Evolutionary conservation across 176 grass and related monocot species (phyloP), one percentile per base, ranked within the genome.

Genomic region (Musa acuminata): DNA sequence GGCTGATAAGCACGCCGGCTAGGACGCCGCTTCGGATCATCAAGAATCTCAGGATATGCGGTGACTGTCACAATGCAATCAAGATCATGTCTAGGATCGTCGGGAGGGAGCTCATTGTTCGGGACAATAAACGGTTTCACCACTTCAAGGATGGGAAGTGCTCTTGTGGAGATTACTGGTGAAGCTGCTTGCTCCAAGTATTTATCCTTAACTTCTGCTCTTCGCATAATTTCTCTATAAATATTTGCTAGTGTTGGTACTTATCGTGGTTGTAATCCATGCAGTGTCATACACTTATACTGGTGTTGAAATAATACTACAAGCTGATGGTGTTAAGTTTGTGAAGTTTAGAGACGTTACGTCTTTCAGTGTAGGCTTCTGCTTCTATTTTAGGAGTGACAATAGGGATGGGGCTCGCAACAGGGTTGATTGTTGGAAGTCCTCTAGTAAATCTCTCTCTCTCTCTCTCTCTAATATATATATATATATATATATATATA

Each of bases 61-160:
- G 69, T 11, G 69, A 71, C 71, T 73, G 71, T 54, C 71, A 55
- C 52, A 73, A 54, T 16, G 71, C 71, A 54, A 73, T 73, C 71
- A 55, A 73, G 71, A 73, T 73, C 52, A 73, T 73, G 71, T 73
- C 71, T 14, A 73, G 71, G 71, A 73, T 73, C 55, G 71, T 73
- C 14, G 71, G 71, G 7, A 73, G 71, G 24, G 51, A 73, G 52
- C 71, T 73, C 19, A 73, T 73, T 73, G 71, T 73, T 11, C 53
- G 71, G 51, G 71, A 73, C n/a, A 73, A 73, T 20, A 71, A 71
- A 51, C 69, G 69, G 19, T 71, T 71, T 71, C 69, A 71, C 48
- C 69, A 71, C 51, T 73, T 73, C 71, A 73, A 73, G 71, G 71
- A 73, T 26, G 71, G 71, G 12, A 73, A 73, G 71, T 73, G 71